phyloP scores from a whole-genome alignment of 345 rosid species.

The Microcos paniculata region DNA sequence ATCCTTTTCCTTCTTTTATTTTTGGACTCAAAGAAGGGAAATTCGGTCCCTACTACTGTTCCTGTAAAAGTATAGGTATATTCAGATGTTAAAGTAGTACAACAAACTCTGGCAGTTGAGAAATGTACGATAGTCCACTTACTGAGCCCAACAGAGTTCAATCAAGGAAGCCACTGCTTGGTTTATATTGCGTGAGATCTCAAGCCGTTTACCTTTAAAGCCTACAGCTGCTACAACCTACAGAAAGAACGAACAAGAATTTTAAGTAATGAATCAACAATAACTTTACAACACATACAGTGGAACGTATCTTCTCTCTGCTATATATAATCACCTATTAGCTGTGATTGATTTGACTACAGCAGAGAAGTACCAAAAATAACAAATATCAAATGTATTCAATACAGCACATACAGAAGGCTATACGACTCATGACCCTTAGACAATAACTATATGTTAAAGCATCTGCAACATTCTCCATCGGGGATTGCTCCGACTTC shows the following conservation, averaged over 20 bases:
- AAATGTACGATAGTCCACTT: conserved; percentile 16
- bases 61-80: no score
- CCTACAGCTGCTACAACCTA: conserved; percentile 59
- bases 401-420: no score
- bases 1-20: no score
- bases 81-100: not conserved
- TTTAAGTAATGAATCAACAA: not conserved
- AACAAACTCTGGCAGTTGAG: conserved; percentile 3
- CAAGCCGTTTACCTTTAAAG: conserved; percentile 48
- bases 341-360: not conserved
- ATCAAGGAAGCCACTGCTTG: conserved; percentile 40
- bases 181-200: conserved; percentile 45
- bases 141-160: conserved; percentile 50
- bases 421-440: no score
- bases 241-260: conserved; percentile 6
- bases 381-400: not conserved
- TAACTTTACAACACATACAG: not conserved
- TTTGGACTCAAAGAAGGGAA: no score
- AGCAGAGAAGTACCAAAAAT: not conserved
- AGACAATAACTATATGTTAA: no score
- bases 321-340: not conserved
- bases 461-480: no score
- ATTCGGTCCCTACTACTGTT: no score
- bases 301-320: not conserved
- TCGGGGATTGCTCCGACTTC: no score